Evolutionary conservation across 257 asterid species (phyloP).

Genomic region (Euphrasia confusa): DNA sequence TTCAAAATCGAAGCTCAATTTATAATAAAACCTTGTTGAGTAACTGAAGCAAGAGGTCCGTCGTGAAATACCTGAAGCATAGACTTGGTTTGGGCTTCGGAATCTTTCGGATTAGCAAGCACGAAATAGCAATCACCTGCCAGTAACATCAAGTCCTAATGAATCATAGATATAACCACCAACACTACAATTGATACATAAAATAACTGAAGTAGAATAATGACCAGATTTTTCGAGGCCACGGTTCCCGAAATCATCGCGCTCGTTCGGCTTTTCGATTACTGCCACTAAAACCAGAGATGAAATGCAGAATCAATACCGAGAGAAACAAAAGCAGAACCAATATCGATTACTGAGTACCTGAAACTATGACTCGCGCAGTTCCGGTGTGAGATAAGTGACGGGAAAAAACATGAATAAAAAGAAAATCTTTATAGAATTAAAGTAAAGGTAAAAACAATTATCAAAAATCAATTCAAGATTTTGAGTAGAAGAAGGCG

Average conservation of each 20-base stretch:
- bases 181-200: neutral
- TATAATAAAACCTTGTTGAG: too few species aligned
- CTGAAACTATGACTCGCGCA: constrained; percentile 47
- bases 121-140: constrained; percentile 52
- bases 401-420: too few species aligned
- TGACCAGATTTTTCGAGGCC: constrained; percentile 40
- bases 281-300: constrained; percentile 32
- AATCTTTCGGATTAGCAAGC: constrained; percentile 74
- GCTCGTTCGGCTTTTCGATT: constrained; percentile 32
- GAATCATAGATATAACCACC: constrained; percentile 15
- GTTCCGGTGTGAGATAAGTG: too few species aligned
- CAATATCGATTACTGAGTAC: constrained; percentile 19
- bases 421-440: too few species aligned
- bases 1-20: too few species aligned
- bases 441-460: too few species aligned
- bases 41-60: too few species aligned
- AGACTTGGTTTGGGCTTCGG: constrained; percentile 44
- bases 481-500: too few species aligned
- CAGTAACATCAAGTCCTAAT: neutral
- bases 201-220: neutral
- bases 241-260: constrained; percentile 18
- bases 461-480: too few species aligned
- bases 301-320: constrained; percentile 3
- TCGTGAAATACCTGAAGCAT: constrained; percentile 56
- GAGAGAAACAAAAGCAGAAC: neutral